Evolutionary conservation across 176 grass and related monocot species (phyloP).

Genomic region (Oryza punctata): DNA sequence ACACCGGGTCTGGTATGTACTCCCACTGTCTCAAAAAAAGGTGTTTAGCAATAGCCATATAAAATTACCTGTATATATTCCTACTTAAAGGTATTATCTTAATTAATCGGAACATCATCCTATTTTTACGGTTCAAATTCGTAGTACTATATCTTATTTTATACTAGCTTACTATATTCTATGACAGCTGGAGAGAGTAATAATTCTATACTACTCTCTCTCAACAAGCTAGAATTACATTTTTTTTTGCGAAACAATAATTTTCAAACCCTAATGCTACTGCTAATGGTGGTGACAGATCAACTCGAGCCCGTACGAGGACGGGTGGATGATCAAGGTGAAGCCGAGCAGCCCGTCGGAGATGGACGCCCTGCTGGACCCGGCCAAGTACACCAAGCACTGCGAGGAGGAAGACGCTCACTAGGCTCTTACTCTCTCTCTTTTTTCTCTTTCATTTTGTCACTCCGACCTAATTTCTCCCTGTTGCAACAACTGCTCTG

Average conservation of each 20-base stretch:
- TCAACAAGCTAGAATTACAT: too few relatives aligned
- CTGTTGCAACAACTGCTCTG: neutral
- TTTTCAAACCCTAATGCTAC: neutral
- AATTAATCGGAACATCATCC: too few relatives aligned
- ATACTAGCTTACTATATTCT: too few relatives aligned
- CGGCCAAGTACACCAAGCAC: conserved; percentile 76
- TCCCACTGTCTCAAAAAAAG: too few relatives aligned
- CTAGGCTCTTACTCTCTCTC: conserved; percentile 18
- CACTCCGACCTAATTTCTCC: neutral
- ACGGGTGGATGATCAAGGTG: conserved; percentile 99
- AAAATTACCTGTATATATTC: too few relatives aligned
- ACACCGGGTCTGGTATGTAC: conserved; percentile 67
- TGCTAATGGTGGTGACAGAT: conserved; percentile 51
- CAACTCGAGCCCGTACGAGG: conserved; percentile 81
- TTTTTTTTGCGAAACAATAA: too few relatives aligned
- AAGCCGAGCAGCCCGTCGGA: conserved; percentile 74
- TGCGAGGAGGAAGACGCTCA: conserved; percentile 98
- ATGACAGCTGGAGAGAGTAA: too few relatives aligned
- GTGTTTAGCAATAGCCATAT: too few relatives aligned
- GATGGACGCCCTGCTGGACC: conserved; percentile 59
- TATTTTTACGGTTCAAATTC: too few relatives aligned
- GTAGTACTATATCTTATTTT: too few relatives aligned
- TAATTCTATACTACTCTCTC: too few relatives aligned
- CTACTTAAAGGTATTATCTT: too few relatives aligned
- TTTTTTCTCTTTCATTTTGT: neutral